These are phyloP conservation scores for Globisporangium cylindrosporum DNA, from an alignment of 352 stramenopile species.

Conservation along the genomic window DNA sequence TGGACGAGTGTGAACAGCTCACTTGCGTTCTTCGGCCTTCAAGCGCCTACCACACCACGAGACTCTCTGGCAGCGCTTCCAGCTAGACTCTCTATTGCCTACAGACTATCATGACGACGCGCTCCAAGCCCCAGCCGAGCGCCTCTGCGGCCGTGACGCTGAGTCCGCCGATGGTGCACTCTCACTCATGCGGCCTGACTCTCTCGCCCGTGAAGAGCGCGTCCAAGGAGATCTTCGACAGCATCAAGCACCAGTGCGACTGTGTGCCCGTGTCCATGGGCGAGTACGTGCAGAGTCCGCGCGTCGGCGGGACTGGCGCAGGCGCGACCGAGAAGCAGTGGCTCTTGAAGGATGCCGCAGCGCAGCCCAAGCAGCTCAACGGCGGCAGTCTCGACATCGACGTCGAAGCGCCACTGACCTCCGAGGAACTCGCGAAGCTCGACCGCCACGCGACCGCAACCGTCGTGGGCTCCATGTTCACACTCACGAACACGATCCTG, in stretches of 20 bases:
- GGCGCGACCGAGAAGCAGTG: conserved; percentile 22
- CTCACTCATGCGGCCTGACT: conserved; percentile 36
- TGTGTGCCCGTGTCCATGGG: conserved; percentile 73
- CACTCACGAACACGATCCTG: conserved; percentile 74
- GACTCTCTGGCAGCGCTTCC: neutral
- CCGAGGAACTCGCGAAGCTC: conserved; percentile 21
- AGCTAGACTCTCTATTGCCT: neutral
- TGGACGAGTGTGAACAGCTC: neutral
- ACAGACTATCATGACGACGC: conserved; percentile 1
- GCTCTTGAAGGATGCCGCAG: conserved; percentile 17
- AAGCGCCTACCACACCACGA: neutral
- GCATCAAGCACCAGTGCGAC: conserved; percentile 62
- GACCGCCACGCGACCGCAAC: conserved; percentile 39
- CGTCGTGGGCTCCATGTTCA: conserved; percentile 68
- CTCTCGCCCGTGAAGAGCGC: conserved; percentile 35
- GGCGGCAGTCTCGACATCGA: conserved; percentile 4
- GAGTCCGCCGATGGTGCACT: conserved; percentile 9
- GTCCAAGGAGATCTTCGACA: conserved; percentile 52
- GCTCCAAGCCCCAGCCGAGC: neutral
- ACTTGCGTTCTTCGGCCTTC: conserved; percentile 6
- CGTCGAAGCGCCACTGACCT: conserved; percentile 16
- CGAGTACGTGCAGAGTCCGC: conserved; percentile 69
- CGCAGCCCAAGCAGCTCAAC: conserved; percentile 13
- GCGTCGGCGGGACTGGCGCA: conserved; percentile 13
- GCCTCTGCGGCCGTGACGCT: neutral